Percentiles rank a stretch among this genome's conserved stretches.
These are phyloP conservation scores for Talaromyces ruber DNA, from an alignment of 495 filamentous ascomycete genomes.

Conservation along the genomic window DNA sequence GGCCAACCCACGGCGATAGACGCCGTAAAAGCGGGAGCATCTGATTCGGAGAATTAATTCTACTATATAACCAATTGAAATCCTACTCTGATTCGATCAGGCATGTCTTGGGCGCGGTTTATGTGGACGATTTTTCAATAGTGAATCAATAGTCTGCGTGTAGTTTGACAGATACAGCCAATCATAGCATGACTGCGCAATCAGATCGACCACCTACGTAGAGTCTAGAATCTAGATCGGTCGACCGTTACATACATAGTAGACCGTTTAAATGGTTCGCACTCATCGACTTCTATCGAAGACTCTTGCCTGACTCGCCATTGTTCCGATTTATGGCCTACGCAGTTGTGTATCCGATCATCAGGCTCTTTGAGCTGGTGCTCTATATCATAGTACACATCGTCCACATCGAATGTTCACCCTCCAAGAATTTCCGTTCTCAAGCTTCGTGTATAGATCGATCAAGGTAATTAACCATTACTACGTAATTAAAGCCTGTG, in stretches of 20 bases:
- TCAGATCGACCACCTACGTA: not conserved
- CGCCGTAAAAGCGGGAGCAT: not conserved
- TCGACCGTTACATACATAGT: not conserved
- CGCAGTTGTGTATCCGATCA: not conserved
- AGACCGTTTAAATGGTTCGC: not conserved
- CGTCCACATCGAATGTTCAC: too few species aligned
- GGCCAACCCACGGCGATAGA: not conserved
- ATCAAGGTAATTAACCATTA: not conserved
- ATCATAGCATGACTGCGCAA: not conserved
- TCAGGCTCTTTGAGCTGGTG: not conserved
- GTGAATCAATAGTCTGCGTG: not conserved
- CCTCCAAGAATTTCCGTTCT: too few species aligned
- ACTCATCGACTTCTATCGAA: not conserved
- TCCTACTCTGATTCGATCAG: not conserved
- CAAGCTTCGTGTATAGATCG: not conserved
- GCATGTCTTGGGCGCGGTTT: not conserved
- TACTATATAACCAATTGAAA: too few species aligned
- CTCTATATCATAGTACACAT: not conserved
- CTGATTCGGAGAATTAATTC: not conserved
- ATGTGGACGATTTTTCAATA: not conserved
- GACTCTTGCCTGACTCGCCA: not conserved
- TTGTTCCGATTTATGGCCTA: not conserved
- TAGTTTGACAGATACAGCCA: not conserved
- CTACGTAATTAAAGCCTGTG: not conserved
- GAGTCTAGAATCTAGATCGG: not conserved